A percentile compares a stretch with the other conserved stretches of the same genome.
Conservation (phyloP, 179 eudicot genomes). For the Actinidia polygama region DNA sequence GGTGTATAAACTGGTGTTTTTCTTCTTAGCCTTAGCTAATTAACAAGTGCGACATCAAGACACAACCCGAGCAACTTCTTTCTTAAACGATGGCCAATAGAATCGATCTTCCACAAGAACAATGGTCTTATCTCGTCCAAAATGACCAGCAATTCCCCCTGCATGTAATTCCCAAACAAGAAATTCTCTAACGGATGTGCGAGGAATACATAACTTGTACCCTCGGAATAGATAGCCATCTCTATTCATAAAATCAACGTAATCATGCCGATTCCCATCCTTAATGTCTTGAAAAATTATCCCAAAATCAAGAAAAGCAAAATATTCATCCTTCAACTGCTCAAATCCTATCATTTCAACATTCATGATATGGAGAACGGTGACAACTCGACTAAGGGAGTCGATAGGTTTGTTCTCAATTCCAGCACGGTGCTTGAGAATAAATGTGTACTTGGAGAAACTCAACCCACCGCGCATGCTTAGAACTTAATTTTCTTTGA, state of each 20-base stretch:
- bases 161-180: slow-evolving; percentile 6
- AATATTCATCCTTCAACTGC: background rate
- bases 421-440: background rate
- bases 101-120: background rate
- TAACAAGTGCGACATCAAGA: background rate
- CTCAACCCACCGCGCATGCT: slow-evolving; percentile 6
- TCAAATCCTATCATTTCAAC: background rate
- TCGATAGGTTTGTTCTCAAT: background rate
- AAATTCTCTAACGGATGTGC: background rate
- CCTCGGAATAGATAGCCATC: background rate
- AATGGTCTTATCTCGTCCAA: background rate
- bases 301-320: background rate
- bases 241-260: background rate
- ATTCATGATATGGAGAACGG: background rate
- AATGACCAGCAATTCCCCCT: background rate
- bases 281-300: background rate
- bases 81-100: background rate
- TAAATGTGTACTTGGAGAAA: background rate
- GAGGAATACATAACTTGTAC: background rate
- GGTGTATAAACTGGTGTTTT: background rate
- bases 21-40: background rate
- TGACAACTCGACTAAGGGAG: background rate
- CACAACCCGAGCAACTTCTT: background rate
- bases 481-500: background rate
- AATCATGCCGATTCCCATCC: background rate